phyloP scores from a whole-genome alignment of 2,329 filamentous ascomycete species.

The Trichoderma atroviride region DNA sequence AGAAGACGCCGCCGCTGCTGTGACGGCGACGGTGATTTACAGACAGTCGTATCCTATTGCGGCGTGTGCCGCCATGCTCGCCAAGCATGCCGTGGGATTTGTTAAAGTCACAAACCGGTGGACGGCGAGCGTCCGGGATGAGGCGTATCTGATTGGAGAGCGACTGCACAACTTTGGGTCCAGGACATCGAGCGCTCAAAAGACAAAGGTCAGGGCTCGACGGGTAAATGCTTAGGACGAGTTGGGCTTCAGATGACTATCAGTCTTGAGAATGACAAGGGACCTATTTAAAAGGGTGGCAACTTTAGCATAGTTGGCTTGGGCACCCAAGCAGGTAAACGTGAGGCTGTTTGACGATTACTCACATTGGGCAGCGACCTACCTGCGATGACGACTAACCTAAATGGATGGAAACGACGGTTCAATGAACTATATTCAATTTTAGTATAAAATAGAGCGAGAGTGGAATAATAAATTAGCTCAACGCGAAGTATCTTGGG shows the following conservation, averaged over 20 bases:
- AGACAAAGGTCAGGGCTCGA: slow-evolving; percentile 39
- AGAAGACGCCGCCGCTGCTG: slow-evolving; percentile 35
- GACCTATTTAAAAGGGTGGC: not conserved
- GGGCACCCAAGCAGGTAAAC: not conserved
- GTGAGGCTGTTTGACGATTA: not conserved
- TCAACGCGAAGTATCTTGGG: not conserved
- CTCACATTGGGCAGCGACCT: not conserved
- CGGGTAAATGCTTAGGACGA: slow-evolving; percentile 37
- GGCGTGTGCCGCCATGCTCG: slow-evolving; percentile 51
- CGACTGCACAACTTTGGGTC: slow-evolving; percentile 87
- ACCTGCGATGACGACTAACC: not conserved
- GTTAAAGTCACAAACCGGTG: slow-evolving; percentile 69
- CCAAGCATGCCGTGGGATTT: slow-evolving; percentile 52
- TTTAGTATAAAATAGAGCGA: not conserved
- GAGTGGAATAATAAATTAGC: not conserved
- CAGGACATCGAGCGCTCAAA: slow-evolving; percentile 43
- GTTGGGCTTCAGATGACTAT: slow-evolving; percentile 17
- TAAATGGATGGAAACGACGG: not conserved
- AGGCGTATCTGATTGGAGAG: slow-evolving; percentile 95
- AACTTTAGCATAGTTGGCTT: not conserved
- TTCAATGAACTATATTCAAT: not conserved
- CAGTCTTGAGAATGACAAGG: slow-evolving; percentile 30
- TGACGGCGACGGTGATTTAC: slow-evolving; percentile 47
- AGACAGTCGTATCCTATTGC: slow-evolving; percentile 71
- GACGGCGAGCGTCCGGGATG: slow-evolving; percentile 83